Conservation (phyloP, 106 monocot genomes). For the Apostasia shenzhenica region DNA sequence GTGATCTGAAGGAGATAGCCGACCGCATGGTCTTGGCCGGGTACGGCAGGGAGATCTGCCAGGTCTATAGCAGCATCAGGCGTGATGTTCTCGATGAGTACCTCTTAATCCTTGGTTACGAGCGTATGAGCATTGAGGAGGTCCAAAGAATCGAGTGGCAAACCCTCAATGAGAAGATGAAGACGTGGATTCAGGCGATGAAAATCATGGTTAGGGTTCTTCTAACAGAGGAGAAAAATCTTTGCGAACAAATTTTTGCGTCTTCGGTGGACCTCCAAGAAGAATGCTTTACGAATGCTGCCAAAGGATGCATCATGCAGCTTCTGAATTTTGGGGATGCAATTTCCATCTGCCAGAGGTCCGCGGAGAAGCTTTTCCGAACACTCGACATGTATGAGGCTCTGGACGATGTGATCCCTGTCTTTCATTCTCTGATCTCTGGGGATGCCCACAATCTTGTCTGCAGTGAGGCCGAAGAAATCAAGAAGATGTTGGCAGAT, state of each 20-base stretch:
- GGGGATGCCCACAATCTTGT: conserved; percentile 9
- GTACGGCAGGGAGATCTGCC: conserved; percentile 10
- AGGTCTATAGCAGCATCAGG: conserved; percentile 9
- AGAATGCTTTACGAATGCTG: conserved; percentile 21
- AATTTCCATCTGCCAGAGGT: conserved; percentile 13
- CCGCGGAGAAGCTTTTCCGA: conserved; percentile 23
- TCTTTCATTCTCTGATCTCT: conserved; percentile 17
- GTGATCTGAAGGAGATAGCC: conserved; percentile 3
- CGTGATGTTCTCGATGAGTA: conserved; percentile 36
- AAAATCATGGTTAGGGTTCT: conserved; percentile 10
- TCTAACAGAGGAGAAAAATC: conserved; percentile 15
- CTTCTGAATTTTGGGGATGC: conserved; percentile 45
- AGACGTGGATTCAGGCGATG: conserved; percentile 27
- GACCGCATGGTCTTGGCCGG: conserved; percentile 6
- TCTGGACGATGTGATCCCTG: conserved; percentile 16
- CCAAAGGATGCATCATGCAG: conserved; percentile 30
- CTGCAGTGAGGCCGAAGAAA: conserved; percentile 15
- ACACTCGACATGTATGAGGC: conserved; percentile 36
- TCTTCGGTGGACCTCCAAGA: neutral
- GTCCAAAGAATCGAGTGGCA: conserved; percentile 37
- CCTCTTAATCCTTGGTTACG: conserved; percentile 26
- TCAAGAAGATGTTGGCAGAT: conserved; percentile 26
- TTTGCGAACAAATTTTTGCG: conserved; percentile 24
- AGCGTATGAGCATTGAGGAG: conserved; percentile 47
- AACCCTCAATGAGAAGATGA: conserved; percentile 16